A percentile compares a stretch with the other conserved stretches of the same genome.
Conservation (phyloP, 495 filamentous ascomycete species). For the Penicillium atrosanguineum region DNA sequence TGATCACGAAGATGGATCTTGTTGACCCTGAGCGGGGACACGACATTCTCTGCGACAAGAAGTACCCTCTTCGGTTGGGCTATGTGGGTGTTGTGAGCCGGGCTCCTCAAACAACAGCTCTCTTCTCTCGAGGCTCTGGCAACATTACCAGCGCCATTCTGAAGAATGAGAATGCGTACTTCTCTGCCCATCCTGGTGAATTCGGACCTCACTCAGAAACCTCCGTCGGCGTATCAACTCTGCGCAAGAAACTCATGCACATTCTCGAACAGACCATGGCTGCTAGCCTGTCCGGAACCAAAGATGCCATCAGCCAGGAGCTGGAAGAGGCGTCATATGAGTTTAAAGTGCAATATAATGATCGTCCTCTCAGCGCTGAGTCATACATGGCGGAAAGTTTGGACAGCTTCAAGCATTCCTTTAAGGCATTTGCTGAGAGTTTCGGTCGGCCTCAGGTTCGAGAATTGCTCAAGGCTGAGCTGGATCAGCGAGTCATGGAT, state of each 20-base stretch:
- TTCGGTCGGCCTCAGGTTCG: slow-evolving; percentile 90
- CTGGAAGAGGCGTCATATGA: slow-evolving; percentile 97
- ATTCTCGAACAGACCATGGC: slow-evolving; percentile 98
- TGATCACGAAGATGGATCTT: slow-evolving; percentile 99
- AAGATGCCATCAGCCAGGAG: slow-evolving; percentile 89
- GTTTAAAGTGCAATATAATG: slow-evolving; percentile 99
- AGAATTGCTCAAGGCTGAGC: slow-evolving; percentile 82
- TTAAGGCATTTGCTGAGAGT: slow-evolving; percentile 83
- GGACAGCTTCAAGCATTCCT: slow-evolving; percentile 96
- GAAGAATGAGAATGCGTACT: slow-evolving; percentile 86
- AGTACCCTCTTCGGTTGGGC: slow-evolving; percentile 92
- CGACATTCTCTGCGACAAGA: slow-evolving; percentile 76
- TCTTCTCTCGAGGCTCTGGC: slow-evolving; percentile 81
- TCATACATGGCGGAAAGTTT: slow-evolving; percentile 93
- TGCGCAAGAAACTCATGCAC: slow-evolving; percentile 94
- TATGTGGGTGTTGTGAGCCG: slow-evolving; percentile 95
- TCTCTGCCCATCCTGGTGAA: slow-evolving; percentile 76
- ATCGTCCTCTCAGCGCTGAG: slow-evolving; percentile 89
- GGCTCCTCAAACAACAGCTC: slow-evolving; percentile 66
- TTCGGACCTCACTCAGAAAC: slow-evolving; percentile 71
- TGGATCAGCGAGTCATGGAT: slow-evolving; percentile 94
- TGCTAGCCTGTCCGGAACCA: slow-evolving; percentile 78
- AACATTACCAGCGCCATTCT: slow-evolving; percentile 80
- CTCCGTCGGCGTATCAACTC: slow-evolving; percentile 75
- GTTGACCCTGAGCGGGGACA: slow-evolving; percentile 80